These are phyloP conservation scores for Eucalyptus leucophloia DNA, from an alignment of 345 rosid species.

Conservation along the genomic window DNA sequence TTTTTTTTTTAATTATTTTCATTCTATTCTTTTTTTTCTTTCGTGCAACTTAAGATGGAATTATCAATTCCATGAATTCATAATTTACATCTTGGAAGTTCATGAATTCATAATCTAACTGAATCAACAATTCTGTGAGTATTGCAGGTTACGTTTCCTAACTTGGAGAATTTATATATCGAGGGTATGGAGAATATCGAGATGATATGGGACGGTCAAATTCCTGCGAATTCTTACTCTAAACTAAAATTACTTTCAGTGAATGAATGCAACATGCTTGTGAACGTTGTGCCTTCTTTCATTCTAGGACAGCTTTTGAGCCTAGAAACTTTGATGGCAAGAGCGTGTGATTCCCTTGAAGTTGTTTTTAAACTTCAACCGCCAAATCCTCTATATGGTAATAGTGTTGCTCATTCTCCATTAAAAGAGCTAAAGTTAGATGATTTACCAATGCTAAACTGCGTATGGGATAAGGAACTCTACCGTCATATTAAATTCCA, in stretches of 20 bases:
- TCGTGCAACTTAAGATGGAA: too few species aligned
- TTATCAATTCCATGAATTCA: accelerated
- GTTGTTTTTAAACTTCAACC: background rate
- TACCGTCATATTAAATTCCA: too few species aligned
- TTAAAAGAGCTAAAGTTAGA: too few species aligned
- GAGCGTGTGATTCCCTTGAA: background rate
- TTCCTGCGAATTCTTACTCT: accelerated
- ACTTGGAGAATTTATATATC: background rate
- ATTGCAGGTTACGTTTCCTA: background rate
- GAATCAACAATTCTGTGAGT: accelerated
- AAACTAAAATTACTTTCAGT: too few species aligned
- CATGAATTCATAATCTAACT: too few species aligned
- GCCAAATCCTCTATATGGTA: background rate
- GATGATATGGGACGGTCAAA: background rate
- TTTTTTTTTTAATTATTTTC: too few species aligned
- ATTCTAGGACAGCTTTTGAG: background rate
- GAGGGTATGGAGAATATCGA: accelerated
- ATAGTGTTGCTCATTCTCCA: background rate
- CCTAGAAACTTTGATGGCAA: background rate
- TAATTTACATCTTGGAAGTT: too few species aligned
- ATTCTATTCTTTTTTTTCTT: too few species aligned
- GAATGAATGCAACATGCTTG: background rate
- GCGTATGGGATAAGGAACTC: too few species aligned
- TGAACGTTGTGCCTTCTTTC: background rate
- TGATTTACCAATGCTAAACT: too few species aligned